Evolutionary conservation across 176 grass and related monocot species (phyloP).

Genomic region (Avena eriantha): DNA sequence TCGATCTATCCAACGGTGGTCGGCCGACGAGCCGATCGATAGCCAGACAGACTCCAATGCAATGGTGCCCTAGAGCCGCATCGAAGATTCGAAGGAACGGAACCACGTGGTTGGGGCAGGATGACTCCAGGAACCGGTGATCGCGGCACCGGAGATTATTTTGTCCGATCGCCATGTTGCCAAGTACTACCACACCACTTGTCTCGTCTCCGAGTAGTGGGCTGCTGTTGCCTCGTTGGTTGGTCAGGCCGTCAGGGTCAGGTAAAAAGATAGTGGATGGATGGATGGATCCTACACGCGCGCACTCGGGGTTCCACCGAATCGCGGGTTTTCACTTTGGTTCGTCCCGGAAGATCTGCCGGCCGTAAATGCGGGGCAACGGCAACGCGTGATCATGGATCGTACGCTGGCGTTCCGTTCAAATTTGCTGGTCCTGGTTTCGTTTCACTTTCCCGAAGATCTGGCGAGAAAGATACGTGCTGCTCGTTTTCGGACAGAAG

Average conservation of each 20-base stretch:
- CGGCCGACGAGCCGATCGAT: background rate
- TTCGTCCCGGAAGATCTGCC: too few relatives aligned
- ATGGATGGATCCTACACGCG: background rate
- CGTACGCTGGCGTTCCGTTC: too few relatives aligned
- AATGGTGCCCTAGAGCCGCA: too few relatives aligned
- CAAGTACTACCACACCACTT: background rate
- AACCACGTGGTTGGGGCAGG: conserved; percentile 1
- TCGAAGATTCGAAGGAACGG: background rate
- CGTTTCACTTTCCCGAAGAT: background rate
- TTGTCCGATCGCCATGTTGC: background rate
- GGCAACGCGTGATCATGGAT: too few relatives aligned
- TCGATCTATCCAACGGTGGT: background rate
- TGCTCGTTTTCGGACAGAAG: background rate
- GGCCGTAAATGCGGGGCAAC: too few relatives aligned
- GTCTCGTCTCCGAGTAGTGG: background rate
- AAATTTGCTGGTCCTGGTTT: background rate
- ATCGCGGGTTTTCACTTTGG: background rate
- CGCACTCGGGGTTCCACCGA: background rate
- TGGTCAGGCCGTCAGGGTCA: background rate
- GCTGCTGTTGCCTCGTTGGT: background rate
- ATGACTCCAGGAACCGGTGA: background rate
- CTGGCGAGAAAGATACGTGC: background rate
- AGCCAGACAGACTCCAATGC: too few relatives aligned
- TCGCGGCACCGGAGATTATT: background rate
- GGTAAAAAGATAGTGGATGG: background rate